phyloP scores from a whole-genome alignment of 768 basidiomycete genomes.

The Ramaria rubella region DNA sequence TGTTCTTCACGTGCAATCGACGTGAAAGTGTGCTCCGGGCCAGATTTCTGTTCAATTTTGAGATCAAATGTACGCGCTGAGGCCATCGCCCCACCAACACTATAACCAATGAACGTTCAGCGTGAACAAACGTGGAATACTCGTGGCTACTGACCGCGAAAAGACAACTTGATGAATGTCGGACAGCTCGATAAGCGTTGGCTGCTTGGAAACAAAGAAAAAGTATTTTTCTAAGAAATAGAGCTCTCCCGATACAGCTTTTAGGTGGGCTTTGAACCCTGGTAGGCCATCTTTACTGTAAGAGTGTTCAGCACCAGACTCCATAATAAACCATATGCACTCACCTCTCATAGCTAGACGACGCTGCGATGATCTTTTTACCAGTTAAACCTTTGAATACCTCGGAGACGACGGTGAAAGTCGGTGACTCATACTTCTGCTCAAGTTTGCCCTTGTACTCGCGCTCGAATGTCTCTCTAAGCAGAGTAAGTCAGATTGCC shows the following conservation, averaged over 20 bases:
- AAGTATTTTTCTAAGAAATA: constrained; percentile 98
- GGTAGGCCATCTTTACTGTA: constrained; percentile 80
- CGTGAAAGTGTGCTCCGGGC: constrained; percentile 83
- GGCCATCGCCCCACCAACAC: constrained; percentile 81
- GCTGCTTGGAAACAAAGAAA: constrained; percentile 96
- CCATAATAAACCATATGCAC: constrained; percentile 13
- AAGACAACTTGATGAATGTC: constrained; percentile 89
- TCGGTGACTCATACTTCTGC: constrained; percentile 91
- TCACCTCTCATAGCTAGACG: constrained; percentile 63
- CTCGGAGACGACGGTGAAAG: constrained; percentile 89
- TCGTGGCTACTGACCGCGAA: constrained; percentile 49
- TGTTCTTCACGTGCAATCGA: constrained; percentile 96
- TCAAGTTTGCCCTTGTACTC: constrained; percentile 70
- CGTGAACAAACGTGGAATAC: not conserved
- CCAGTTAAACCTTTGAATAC: constrained; percentile 87
- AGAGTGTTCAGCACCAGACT: not conserved
- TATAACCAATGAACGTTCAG: constrained; percentile 12
- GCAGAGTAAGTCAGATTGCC: not conserved
- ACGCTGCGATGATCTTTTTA: constrained; percentile 84
- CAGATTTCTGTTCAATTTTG: constrained; percentile 78
- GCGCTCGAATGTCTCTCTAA: constrained; percentile 67
- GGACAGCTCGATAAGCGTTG: constrained; percentile 80
- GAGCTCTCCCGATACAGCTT: constrained; percentile 93
- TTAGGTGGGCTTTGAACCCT: constrained; percentile 96
- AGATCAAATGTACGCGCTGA: constrained; percentile 93